These are phyloP conservation scores for Elaeagnus macrophylla DNA, from an alignment of 306 rosid species.

Conservation along the genomic window DNA sequence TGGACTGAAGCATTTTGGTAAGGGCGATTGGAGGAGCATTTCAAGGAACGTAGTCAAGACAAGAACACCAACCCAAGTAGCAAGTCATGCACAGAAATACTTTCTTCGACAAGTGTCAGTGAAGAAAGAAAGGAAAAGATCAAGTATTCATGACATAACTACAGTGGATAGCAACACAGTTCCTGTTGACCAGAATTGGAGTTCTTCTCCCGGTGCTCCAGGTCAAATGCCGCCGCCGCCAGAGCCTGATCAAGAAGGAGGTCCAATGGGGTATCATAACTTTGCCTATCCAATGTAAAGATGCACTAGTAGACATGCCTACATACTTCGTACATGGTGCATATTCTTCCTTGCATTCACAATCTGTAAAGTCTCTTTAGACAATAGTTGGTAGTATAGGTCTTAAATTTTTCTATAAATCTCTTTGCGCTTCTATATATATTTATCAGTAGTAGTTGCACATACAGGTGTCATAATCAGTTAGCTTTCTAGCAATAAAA, in stretches of 20 bases:
- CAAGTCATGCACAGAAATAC: conserved; percentile 96
- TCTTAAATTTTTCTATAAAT: too few relatives aligned
- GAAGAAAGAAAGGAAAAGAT: conserved; percentile 82
- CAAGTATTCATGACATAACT: conserved; percentile 93
- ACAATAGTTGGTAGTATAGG: background rate
- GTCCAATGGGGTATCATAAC: conserved; percentile 18
- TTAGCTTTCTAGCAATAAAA: conserved; percentile 21
- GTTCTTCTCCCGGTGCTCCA: conserved; percentile 27
- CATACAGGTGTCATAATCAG: conserved; percentile 19
- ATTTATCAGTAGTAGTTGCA: conserved; percentile 7
- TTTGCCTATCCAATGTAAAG: too few relatives aligned
- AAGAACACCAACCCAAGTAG: conserved; percentile 90
- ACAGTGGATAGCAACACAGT: conserved; percentile 38
- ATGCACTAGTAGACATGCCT: background rate
- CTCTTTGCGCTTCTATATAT: too few relatives aligned
- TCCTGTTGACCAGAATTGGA: conserved; percentile 46
- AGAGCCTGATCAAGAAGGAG: conserved; percentile 19
- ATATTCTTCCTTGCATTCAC: background rate
- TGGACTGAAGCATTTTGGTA: conserved; percentile 61
- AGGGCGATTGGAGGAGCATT: conserved; percentile 97
- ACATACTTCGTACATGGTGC: conserved; percentile 10
- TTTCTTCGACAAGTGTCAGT: conserved; percentile 58
- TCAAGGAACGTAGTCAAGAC: conserved; percentile 79
- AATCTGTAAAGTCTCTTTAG: conserved; percentile 18
- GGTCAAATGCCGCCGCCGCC: conserved; percentile 25